These are phyloP conservation scores for Colletotrichum horii DNA, from an alignment of 2,329 filamentous ascomycete genomes.

Conservation along the genomic window DNA sequence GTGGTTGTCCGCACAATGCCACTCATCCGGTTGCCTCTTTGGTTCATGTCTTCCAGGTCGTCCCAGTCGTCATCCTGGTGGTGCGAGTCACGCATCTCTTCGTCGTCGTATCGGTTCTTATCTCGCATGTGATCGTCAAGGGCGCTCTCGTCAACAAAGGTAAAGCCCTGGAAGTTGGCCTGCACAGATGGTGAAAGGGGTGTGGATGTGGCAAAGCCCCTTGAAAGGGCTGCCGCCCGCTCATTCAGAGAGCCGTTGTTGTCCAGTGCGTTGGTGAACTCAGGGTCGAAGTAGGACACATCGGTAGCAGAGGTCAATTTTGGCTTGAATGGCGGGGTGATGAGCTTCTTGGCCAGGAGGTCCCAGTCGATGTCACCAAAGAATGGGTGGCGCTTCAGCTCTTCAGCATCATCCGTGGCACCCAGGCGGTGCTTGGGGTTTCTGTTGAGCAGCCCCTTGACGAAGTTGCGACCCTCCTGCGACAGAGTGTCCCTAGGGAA, in stretches of 20 bases:
- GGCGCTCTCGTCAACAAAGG: conserved; percentile 96
- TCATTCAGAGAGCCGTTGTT: conserved; percentile 89
- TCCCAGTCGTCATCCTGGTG: conserved; percentile 59
- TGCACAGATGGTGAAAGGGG: conserved; percentile 95
- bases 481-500: conserved; percentile 95
- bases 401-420: conserved; percentile 88
- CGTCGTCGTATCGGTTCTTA: conserved; percentile 52
- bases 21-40: conserved; percentile 66
- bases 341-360: conserved; percentile 84
- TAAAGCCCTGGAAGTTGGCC: conserved; percentile 98
- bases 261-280: conserved; percentile 94
- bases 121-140: conserved; percentile 83
- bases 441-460: conserved; percentile 95
- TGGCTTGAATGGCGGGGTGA: conserved; percentile 96
- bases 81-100: conserved; percentile 65
- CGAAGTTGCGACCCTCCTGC: conserved; percentile 94
- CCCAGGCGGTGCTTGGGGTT: conserved; percentile 96
- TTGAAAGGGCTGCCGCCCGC: conserved; percentile 83
- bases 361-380: conserved; percentile 95
- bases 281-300: conserved; percentile 97
- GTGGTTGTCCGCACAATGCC: conserved; percentile 63
- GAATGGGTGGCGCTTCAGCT: conserved; percentile 93
- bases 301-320: conserved; percentile 96
- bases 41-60: conserved; percentile 60
- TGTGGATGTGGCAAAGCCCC: conserved; percentile 86